A percentile compares a stretch with the other conserved stretches of the same genome.
Evolutionary conservation across 805 yeast species (phyloP).

Genomic region (Gaillardinia entomophila): DNA sequence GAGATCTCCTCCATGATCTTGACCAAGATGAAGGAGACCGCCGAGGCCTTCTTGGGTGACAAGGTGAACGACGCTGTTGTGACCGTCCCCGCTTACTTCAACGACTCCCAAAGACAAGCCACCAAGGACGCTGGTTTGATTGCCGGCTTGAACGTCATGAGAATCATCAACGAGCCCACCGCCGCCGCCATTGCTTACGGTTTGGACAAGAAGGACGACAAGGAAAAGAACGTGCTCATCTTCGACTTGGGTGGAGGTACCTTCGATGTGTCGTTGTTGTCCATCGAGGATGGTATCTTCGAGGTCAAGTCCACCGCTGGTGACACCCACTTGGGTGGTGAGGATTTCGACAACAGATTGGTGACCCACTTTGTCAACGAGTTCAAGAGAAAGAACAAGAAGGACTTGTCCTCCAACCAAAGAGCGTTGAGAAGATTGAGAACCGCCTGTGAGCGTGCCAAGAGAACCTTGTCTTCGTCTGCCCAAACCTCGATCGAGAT

Average conservation of each 20-base stretch:
- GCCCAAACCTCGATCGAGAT: conserved; percentile 94
- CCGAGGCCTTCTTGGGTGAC: conserved; percentile 23
- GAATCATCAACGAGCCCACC: conserved; percentile 29
- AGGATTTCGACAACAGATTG: conserved; percentile 95
- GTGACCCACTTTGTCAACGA: conserved; percentile 90
- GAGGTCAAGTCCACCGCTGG: conserved; percentile 36
- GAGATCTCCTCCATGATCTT: conserved; percentile 27
- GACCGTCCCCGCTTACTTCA: conserved; percentile 28
- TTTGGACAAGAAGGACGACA: conserved; percentile 48
- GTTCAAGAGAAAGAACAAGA: conserved; percentile 97
- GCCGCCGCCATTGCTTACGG: conserved; percentile 32
- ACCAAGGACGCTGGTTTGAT: conserved; percentile 31
- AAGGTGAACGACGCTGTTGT: conserved; percentile 24
- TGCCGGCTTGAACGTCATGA: conserved; percentile 29
- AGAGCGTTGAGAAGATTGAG: conserved; percentile 97
- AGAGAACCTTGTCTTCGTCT: conserved; percentile 95
- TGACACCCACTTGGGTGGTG: conserved; percentile 75
- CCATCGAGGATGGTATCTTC: conserved; percentile 44
- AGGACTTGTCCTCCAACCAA: conserved; percentile 88
- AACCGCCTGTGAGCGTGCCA: conserved; percentile 99
- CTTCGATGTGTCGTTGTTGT: conserved; percentile 42
- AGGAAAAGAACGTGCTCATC: conserved; percentile 55
- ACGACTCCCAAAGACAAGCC: conserved; percentile 29
- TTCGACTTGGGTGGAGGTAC: conserved; percentile 49
- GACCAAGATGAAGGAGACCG: conserved; percentile 29